phyloP scores from a whole-genome alignment of 1,284 basidiomycete genomes.

The Puccinia polysora region DNA sequence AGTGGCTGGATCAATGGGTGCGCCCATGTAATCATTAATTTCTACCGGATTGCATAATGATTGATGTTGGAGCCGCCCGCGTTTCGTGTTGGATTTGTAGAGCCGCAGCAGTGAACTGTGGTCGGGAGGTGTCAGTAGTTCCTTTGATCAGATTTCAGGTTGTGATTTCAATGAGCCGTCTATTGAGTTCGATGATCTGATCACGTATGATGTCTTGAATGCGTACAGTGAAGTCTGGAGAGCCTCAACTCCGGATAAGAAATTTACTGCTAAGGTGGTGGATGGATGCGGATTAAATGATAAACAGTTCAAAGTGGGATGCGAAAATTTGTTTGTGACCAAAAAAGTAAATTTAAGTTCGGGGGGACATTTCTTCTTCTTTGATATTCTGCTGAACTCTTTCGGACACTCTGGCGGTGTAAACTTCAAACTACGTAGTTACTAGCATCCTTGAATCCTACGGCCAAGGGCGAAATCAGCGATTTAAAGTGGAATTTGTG shows the following conservation, averaged over 20 bases:
- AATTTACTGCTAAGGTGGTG: slow-evolving; percentile 22
- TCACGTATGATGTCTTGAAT: neutral
- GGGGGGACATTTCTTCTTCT: too few species aligned
- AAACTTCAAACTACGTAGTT: neutral
- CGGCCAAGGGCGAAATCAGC: slow-evolving; percentile 1
- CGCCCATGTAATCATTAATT: neutral
- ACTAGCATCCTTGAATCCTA: neutral
- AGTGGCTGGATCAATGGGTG: slow-evolving; percentile 30
- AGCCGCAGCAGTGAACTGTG: slow-evolving; percentile 3
- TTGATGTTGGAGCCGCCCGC: too few species aligned
- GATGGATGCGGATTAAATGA: slow-evolving; percentile 25
- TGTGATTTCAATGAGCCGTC: neutral
- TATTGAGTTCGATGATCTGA: neutral
- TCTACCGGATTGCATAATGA: neutral
- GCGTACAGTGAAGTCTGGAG: slow-evolving; percentile 4
- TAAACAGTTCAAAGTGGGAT: slow-evolving; percentile 12
- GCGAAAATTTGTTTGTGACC: slow-evolving; percentile 28
- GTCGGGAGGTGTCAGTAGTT: neutral
- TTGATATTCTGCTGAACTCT: neutral
- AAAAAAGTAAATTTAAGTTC: slow-evolving; percentile 18
- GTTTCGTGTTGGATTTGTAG: too few species aligned
- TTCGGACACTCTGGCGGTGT: too few species aligned
- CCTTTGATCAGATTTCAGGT: neutral
- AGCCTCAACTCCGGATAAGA: slow-evolving; percentile 2
- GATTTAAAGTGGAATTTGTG: slow-evolving; percentile 21